phyloP scores from a whole-genome alignment of 192 early-diverging fungal genomes.

The Backusella tarrabulga region DNA sequence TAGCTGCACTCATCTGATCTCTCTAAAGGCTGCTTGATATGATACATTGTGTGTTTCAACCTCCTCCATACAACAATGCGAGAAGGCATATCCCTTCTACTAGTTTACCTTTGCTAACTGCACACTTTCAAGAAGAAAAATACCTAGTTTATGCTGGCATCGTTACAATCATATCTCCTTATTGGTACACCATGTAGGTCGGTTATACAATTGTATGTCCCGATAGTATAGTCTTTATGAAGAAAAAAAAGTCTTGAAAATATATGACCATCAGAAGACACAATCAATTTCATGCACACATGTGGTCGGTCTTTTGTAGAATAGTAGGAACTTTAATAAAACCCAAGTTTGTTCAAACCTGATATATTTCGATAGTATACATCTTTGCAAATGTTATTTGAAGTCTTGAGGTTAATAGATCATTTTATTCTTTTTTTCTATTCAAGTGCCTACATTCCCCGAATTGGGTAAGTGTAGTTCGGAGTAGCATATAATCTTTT shows the following conservation, averaged over 20 bases:
- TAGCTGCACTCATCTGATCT: too few species aligned
- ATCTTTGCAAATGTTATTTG: too few species aligned
- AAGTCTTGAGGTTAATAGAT: too few species aligned
- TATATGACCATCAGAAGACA: background rate
- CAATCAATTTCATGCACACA: background rate
- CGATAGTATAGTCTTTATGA: background rate
- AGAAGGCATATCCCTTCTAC: background rate
- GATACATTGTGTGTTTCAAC: too few species aligned
- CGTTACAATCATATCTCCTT: background rate
- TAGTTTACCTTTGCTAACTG: background rate
- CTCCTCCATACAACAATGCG: too few species aligned
- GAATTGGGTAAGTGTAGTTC: background rate
- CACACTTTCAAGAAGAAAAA: background rate
- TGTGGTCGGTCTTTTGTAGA: background rate
- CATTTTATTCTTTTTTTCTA: background rate
- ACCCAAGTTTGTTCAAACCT: background rate
- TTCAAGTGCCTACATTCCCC: background rate
- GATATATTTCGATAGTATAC: background rate
- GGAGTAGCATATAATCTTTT: background rate
- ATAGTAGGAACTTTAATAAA: background rate
- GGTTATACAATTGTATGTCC: too few species aligned
- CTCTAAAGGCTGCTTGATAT: too few species aligned
- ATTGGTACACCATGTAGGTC: background rate
- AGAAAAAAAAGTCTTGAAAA: background rate
- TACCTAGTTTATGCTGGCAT: background rate